Evolutionary conservation across 768 basidiomycete species (phyloP).

Genomic region (Tylopilus subfusipes): DNA sequence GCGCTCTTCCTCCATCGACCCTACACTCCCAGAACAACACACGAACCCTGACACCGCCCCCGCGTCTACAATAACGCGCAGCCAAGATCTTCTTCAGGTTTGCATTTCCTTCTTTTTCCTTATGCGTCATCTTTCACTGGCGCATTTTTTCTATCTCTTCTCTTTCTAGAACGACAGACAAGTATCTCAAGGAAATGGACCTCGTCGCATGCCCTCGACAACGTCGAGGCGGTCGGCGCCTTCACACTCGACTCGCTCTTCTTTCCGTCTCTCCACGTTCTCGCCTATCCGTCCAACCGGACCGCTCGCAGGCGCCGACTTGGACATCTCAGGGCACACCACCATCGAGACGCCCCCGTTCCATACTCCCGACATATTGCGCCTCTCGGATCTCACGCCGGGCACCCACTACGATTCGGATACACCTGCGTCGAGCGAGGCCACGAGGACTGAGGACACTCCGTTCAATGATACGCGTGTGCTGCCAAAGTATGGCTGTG

Average conservation of each 20-base stretch:
- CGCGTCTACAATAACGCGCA: constrained; percentile 18
- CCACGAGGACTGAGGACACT: constrained; percentile 6
- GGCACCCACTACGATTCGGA: neutral
- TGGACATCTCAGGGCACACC: neutral
- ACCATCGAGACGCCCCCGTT: neutral
- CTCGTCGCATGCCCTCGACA: constrained; percentile 22
- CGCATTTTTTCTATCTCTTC: neutral
- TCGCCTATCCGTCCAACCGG: constrained; percentile 10
- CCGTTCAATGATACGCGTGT: constrained; percentile 21
- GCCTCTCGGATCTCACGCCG: constrained; percentile 16
- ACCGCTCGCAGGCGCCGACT: neutral
- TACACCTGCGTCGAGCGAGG: constrained; percentile 15
- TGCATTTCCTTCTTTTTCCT: neutral
- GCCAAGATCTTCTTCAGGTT: constrained; percentile 32
- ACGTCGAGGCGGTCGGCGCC: constrained; percentile 17
- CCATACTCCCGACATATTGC: constrained; percentile 13
- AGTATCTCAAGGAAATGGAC: constrained; percentile 15
- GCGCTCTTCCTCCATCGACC: constrained; percentile 18
- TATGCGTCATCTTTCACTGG: neutral
- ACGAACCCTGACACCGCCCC: constrained; percentile 4
- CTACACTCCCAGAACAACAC: constrained; percentile 8
- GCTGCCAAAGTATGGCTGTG: constrained; percentile 17
- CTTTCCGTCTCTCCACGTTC: constrained; percentile 24
- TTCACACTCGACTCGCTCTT: constrained; percentile 9
- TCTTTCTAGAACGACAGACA: constrained; percentile 20